Evolutionary conservation across 176 grass and related monocot species (phyloP).

Genomic region (Dendrocalamus sinicus): DNA sequence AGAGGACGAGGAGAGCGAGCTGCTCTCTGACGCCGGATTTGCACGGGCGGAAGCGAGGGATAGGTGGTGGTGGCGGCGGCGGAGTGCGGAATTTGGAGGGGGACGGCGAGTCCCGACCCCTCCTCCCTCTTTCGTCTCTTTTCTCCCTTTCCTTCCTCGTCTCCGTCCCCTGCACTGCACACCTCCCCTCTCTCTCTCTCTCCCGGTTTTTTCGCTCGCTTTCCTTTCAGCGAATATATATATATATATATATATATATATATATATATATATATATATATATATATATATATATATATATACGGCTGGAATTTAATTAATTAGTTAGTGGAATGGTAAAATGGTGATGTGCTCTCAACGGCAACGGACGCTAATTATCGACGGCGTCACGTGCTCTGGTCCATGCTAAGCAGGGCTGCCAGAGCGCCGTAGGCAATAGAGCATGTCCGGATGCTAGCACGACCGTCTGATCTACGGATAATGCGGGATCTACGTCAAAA

Average conservation of each 20-base stretch:
- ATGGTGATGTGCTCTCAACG: background rate
- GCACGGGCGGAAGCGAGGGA: background rate
- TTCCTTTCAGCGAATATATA: constrained; percentile 30
- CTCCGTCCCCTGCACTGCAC: constrained; percentile 48
- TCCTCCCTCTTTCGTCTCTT: constrained; percentile 43
- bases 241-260: background rate
- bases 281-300: constrained; percentile 13
- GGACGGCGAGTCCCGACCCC: constrained; percentile 56
- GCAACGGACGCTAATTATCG: constrained; percentile 19
- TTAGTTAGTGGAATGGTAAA: background rate
- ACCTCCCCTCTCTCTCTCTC: background rate
- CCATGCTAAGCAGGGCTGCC: background rate
- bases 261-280: background rate
- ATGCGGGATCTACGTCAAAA: background rate
- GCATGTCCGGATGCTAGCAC: background rate
- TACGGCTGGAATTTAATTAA: background rate
- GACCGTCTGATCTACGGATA: background rate
- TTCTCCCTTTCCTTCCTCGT: constrained; percentile 43
- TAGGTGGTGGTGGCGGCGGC: constrained; percentile 22
- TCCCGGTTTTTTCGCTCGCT: constrained; percentile 26
- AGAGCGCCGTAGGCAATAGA: background rate
- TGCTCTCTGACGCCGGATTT: background rate
- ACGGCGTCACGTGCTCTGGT: constrained; percentile 11
- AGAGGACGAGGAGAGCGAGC: constrained; percentile 9
- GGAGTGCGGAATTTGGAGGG: constrained; percentile 52